These are phyloP conservation scores for Boletus eberwhitei DNA, from an alignment of 768 basidiomycete species.

Conservation along the genomic window DNA sequence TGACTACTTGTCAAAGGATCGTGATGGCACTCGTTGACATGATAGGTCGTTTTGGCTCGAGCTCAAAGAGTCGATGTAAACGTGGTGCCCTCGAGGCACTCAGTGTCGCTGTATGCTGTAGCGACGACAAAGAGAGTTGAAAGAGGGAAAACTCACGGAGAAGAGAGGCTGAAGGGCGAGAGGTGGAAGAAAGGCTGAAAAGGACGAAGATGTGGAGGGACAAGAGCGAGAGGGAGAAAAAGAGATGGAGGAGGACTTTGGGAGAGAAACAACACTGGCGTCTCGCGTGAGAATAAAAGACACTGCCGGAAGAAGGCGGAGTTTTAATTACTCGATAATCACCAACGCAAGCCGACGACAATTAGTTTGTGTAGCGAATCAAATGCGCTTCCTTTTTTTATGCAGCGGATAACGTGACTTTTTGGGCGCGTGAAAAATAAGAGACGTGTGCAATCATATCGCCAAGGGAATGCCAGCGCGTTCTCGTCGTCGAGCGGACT, in stretches of 20 bases:
- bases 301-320: constrained; percentile 38
- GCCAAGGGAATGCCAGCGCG: constrained; percentile 4
- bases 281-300: constrained; percentile 36
- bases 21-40: constrained; percentile 2
- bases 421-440: too few relatives aligned
- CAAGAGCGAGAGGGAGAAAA: constrained; percentile 28
- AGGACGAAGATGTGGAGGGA: constrained; percentile 23
- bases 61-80: constrained; percentile 14
- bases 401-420: neutral
- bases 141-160: constrained; percentile 24
- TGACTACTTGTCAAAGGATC: neutral
- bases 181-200: constrained; percentile 16
- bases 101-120: constrained; percentile 8
- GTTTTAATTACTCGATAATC: constrained; percentile 35
- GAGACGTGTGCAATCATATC: neutral
- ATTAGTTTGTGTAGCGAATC: too few relatives aligned
- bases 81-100: constrained; percentile 32
- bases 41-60: neutral
- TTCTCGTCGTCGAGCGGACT: constrained; percentile 15
- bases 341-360: too few relatives aligned
- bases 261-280: constrained; percentile 45
- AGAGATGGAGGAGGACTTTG: constrained; percentile 28
- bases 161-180: constrained; percentile 5
- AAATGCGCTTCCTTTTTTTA: too few relatives aligned
- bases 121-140: constrained; percentile 1